Evolutionary conservation across 176 grass and related monocot genomes (phyloP).

Genomic region (Lolium rigidum): DNA sequence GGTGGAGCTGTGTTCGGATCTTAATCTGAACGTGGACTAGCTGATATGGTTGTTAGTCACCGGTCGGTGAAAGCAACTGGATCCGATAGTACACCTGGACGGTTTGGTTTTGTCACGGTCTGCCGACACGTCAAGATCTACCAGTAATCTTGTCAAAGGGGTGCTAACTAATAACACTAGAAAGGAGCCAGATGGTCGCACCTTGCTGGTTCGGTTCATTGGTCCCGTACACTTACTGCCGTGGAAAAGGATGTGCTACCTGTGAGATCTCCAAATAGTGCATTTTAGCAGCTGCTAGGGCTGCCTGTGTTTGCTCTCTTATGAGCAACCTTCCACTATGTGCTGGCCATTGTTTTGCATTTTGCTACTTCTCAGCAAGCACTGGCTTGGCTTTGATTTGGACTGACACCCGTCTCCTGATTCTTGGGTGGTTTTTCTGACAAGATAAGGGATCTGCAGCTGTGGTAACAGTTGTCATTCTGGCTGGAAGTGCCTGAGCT

Average conservation of each 20-base stretch:
- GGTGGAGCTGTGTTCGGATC: conserved; percentile 20
- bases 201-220: conserved; percentile 7
- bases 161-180: background rate
- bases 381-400: conserved; percentile 28
- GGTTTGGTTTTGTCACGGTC: conserved; percentile 21
- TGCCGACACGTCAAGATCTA: conserved; percentile 51
- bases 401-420: background rate
- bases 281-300: conserved; percentile 14
- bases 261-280: conserved; percentile 30
- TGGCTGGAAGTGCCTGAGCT: background rate
- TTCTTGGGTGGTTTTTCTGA: conserved; percentile 28
- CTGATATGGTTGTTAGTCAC: background rate
- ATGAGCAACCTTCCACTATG: conserved; percentile 17
- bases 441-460: conserved; percentile 16
- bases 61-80: conserved; percentile 33
- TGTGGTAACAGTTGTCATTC: background rate
- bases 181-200: conserved; percentile 10
- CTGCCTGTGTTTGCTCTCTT: conserved; percentile 35
- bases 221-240: conserved; percentile 19
- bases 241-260: conserved; percentile 51
- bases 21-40: conserved; percentile 16
- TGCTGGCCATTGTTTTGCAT: conserved; percentile 22
- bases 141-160: conserved; percentile 41
- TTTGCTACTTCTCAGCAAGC: conserved; percentile 2
- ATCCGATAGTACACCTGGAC: conserved; percentile 35